phyloP scores from a whole-genome alignment of 495 filamentous ascomycete species.

The Pyrenula massariospora region DNA sequence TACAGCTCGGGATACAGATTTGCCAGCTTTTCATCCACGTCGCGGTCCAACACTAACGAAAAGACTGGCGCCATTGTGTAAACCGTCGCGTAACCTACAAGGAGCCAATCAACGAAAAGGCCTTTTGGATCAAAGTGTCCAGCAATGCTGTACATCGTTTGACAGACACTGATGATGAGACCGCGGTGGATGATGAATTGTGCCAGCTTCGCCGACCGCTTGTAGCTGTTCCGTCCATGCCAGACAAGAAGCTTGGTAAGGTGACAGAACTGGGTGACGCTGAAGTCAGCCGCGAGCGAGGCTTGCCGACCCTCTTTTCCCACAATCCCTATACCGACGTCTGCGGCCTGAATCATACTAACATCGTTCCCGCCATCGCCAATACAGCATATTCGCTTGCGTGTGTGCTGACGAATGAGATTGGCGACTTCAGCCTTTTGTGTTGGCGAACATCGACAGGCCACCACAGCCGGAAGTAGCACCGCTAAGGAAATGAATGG shows the following conservation, averaged over 20 bases:
- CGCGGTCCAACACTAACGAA: constrained; percentile 88
- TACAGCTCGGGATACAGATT: constrained; percentile 97
- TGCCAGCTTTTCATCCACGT: constrained; percentile 85
- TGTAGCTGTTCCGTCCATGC: constrained; percentile 96
- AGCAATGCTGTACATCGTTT: constrained; percentile 95
- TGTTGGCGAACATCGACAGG: constrained; percentile 92
- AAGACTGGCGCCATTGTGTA: constrained; percentile 95
- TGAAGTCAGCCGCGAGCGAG: constrained; percentile 89
- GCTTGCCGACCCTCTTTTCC: constrained; percentile 97
- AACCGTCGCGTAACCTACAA: constrained; percentile 92
- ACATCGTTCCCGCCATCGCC: constrained; percentile 98
- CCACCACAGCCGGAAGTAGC: constrained; percentile 79
- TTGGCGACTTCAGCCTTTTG: constrained; percentile 92
- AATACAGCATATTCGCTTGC: constrained; percentile 91
- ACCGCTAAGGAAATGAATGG: constrained; percentile 88
- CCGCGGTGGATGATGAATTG: constrained; percentile 99
- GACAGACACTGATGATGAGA: constrained; percentile 85
- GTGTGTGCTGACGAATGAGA: constrained; percentile 83
- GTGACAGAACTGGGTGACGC: constrained; percentile 86
- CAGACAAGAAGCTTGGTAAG: constrained; percentile 95
- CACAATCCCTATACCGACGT: constrained; percentile 95
- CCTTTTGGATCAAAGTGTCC: constrained; percentile 84
- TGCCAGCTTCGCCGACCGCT: constrained; percentile 85
- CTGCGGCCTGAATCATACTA: constrained; percentile 97
- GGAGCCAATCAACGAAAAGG: constrained; percentile 91